phyloP scores from a whole-genome alignment of 805 yeast species.

The Brettanomyces anomalus region DNA sequence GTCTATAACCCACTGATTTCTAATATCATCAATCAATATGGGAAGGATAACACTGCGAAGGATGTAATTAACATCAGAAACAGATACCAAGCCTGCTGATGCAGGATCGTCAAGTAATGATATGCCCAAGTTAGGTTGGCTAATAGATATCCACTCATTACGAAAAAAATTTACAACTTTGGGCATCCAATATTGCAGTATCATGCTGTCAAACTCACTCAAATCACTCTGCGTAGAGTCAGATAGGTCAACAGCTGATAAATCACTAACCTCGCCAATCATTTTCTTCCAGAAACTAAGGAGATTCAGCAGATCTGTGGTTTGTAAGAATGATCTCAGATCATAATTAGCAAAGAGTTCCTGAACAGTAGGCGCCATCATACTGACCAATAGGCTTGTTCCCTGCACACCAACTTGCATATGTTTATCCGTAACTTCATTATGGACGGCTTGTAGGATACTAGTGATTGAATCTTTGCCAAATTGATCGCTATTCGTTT shows the following conservation, averaged over 20 bases:
- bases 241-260: too few species aligned
- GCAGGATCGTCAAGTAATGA: conserved; percentile 27
- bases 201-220: conserved; percentile 25
- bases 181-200: conserved; percentile 29
- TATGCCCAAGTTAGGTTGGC: conserved; percentile 31
- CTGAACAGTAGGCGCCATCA: too few species aligned
- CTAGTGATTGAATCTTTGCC: too few species aligned
- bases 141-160: conserved; percentile 27
- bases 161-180: conserved; percentile 20
- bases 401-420: too few species aligned
- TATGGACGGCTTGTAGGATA: too few species aligned
- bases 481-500: too few species aligned
- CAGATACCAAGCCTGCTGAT: conserved; percentile 24
- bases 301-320: conserved; percentile 18
- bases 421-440: too few species aligned
- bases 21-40: conserved; percentile 25
- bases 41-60: conserved; percentile 28
- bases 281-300: neutral
- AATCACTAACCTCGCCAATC: neutral
- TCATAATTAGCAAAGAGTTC: conserved; percentile 27
- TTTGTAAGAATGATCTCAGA: conserved; percentile 25
- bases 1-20: conserved; percentile 26
- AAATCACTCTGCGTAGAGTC: too few species aligned
- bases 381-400: too few species aligned
- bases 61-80: conserved; percentile 20